phyloP scores from a whole-genome alignment of 78 protist species.

The Protostelium mycophagum region DNA sequence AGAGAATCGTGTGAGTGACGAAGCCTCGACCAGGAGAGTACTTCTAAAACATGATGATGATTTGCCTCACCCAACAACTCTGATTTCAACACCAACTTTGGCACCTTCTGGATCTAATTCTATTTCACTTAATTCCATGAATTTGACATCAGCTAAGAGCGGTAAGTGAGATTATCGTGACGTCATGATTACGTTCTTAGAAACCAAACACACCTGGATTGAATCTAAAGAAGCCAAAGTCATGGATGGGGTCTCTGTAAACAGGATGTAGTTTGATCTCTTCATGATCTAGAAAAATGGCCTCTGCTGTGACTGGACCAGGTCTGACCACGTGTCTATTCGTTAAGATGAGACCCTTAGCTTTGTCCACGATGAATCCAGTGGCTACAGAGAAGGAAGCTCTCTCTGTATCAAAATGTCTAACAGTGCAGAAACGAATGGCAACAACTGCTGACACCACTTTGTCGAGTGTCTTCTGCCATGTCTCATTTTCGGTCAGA shows the following conservation, averaged over 20 bases:
- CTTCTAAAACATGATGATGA: not conserved
- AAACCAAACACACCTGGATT: not conserved
- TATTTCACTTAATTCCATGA: constrained; percentile 21
- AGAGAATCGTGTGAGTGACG: not conserved
- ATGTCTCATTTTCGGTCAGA: not conserved
- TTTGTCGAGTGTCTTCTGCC: constrained; percentile 12
- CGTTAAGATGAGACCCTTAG: constrained; percentile 34
- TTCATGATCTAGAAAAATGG: constrained; percentile 28
- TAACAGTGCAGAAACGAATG: constrained; percentile 13
- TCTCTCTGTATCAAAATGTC: constrained; percentile 29
- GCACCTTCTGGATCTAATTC: constrained; percentile 30
- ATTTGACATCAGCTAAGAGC: not conserved
- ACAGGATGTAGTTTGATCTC: constrained; percentile 19
- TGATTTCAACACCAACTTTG: constrained; percentile 32
- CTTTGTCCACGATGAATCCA: constrained; percentile 47
- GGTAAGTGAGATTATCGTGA: not conserved
- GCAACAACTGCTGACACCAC: constrained; percentile 39
- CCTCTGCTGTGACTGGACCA: constrained; percentile 9
- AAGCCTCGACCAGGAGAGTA: not conserved
- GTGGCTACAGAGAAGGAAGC: constrained; percentile 32
- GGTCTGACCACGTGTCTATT: constrained; percentile 21
- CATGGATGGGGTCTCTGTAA: constrained; percentile 42
- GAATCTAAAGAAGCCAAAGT: constrained; percentile 29
- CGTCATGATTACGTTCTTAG: not conserved
- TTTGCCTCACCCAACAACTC: constrained; percentile 33